Conservation (phyloP, 2,329 filamentous ascomycete species). For the Orbilia brochopaga region DNA sequence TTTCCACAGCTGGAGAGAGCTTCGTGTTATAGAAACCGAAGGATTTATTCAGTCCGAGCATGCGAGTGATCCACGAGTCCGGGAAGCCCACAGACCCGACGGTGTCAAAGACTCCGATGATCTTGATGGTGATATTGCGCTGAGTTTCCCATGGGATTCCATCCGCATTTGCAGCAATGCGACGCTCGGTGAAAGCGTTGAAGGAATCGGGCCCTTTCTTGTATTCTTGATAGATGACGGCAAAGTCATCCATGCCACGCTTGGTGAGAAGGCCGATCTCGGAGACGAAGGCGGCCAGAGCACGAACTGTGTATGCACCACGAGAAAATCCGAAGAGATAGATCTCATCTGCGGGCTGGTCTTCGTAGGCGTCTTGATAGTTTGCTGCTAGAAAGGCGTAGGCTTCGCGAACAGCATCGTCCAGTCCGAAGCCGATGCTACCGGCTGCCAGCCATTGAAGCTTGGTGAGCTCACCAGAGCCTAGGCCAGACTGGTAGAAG, state of each 20-base stretch:
- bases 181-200: conserved; percentile 23
- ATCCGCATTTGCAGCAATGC: conserved; percentile 28
- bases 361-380: conserved; percentile 53
- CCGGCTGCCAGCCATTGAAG: conserved; percentile 53
- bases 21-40: conserved; percentile 49
- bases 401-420: conserved; percentile 57
- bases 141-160: conserved; percentile 47
- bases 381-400: conserved; percentile 59
- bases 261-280: conserved; percentile 52
- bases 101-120: conserved; percentile 63
- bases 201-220: conserved; percentile 47
- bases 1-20: conserved; percentile 58
- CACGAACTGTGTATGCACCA: conserved; percentile 58
- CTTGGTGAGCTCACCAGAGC: conserved; percentile 54
- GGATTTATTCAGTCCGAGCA: conserved; percentile 28
- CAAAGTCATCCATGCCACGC: conserved; percentile 65
- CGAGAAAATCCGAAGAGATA: conserved; percentile 58
- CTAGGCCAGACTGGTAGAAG: conserved; percentile 58
- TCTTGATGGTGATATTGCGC: conserved; percentile 46
- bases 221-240: conserved; percentile 64
- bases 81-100: conserved; percentile 57
- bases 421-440: conserved; percentile 55
- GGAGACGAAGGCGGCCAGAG: conserved; percentile 54
- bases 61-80: conserved; percentile 48
- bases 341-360: conserved; percentile 58